A percentile compares a stretch with the other conserved stretches of the same genome.
phyloP scores from a whole-genome alignment of 176 grass and related monocot genomes.

The Typha latifolia region DNA sequence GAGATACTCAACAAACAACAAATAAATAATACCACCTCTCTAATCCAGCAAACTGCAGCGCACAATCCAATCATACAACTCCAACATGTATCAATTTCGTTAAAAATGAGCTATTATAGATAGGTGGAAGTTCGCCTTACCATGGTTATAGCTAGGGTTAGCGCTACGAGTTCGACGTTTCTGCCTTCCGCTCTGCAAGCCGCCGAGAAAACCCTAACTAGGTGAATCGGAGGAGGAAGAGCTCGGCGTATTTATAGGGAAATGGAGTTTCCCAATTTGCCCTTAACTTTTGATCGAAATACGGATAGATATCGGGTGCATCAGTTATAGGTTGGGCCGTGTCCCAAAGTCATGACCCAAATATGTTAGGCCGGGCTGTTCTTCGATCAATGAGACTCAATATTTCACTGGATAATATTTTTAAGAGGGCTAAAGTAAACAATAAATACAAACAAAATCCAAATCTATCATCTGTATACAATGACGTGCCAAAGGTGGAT shows the following conservation, averaged over 20 bases:
- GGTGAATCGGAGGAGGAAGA: background rate
- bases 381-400: too few species aligned
- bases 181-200: background rate
- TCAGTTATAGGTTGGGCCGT: too few species aligned
- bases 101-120: background rate
- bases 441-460: too few species aligned
- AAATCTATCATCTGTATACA: too few species aligned
- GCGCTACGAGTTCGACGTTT: background rate
- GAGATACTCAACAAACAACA: too few species aligned
- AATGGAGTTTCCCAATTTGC: background rate
- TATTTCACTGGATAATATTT: too few species aligned
- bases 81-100: background rate
- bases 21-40: too few species aligned
- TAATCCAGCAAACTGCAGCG: too few species aligned
- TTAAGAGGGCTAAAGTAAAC: too few species aligned
- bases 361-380: too few species aligned
- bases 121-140: background rate
- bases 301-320: background rate
- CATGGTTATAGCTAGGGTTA: background rate
- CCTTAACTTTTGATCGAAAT: background rate
- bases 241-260: background rate
- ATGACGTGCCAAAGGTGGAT: too few species aligned
- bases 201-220: background rate
- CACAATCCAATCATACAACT: background rate
- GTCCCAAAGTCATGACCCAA: too few species aligned